phyloP scores from a whole-genome alignment of 208 protist species.

The Leishmania tarentolae region DNA sequence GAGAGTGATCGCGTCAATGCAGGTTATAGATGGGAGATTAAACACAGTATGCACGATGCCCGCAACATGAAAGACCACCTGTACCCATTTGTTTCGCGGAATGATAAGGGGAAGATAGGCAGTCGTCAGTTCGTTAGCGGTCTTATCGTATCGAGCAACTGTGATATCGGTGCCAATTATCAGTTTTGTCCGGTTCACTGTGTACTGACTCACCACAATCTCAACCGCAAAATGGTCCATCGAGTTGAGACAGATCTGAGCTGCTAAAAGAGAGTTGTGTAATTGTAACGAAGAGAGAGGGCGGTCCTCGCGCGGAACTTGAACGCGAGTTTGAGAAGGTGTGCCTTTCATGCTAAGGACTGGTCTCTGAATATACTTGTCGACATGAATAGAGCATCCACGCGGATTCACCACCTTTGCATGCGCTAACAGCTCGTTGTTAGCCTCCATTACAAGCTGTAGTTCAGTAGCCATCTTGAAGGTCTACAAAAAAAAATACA shows the following conservation, averaged over 20 bases:
- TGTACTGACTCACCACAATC: constrained; percentile 46
- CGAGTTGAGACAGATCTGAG: constrained; percentile 56
- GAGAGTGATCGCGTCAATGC: constrained; percentile 67
- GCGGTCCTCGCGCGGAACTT: constrained; percentile 69
- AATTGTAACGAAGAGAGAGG: constrained; percentile 51
- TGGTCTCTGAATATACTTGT: constrained; percentile 38
- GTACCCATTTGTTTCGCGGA: constrained; percentile 81
- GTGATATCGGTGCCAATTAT: constrained; percentile 70
- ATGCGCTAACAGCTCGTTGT: constrained; percentile 33
- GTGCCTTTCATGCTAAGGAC: constrained; percentile 67
- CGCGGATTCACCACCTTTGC: constrained; percentile 60
- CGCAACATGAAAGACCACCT: constrained; percentile 80
- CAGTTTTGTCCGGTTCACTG: constrained; percentile 57
- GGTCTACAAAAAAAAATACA: neutral
- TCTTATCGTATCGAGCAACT: constrained; percentile 40
- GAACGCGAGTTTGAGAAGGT: constrained; percentile 43
- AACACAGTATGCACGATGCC: constrained; percentile 75
- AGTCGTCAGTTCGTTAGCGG: constrained; percentile 34
- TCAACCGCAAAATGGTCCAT: constrained; percentile 74
- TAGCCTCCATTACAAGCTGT: constrained; percentile 37
- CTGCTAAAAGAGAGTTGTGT: constrained; percentile 46
- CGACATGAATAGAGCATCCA: constrained; percentile 60
- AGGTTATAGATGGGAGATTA: constrained; percentile 53
- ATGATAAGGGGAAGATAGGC: constrained; percentile 76
- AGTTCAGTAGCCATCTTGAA: constrained; percentile 9